Base-by-base conservation (phyloP, 345 rosid species). In the Camelina laxa region DNA sequence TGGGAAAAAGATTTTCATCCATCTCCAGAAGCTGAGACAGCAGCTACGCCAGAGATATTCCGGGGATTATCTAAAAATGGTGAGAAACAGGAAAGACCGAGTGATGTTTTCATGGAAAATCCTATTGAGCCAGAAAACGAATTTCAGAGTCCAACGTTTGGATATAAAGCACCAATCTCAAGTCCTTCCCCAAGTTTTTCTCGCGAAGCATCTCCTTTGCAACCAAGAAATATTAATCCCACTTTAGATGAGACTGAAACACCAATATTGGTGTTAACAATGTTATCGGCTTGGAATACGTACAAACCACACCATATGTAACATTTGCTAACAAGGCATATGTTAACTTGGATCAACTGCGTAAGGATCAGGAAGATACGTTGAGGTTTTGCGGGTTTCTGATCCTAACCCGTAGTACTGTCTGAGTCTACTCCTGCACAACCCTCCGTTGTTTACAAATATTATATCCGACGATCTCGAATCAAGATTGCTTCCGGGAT, bases 321-420 rank as follows among this genome's bases (percentile, higher is more conserved):
- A n/a, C n/a, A n/a, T n/a, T n/a, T n/a, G n/a, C n/a, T n/a, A n/a
- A n/a, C n/a, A n/a, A n/a, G n/a, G n/a, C n/a, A n/a, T n/a, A n/a
- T n/a, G n/a, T n/a, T n/a, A n/a, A n/a, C n/a, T n/a, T n/a, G n/a
- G n/a, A n/a, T 89, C 95, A 41, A 94, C 84, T 4, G 93, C 98
- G 20, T 85, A 91, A 66, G 97, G 98, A 77, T 90, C 95, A 4
- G 97, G 97, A 74, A 91, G 35, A 54, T 76, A 54, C 4, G 95
- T 89, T 0, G 63, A 81, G 1, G 97, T 89, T 71, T 67, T 80
- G 22, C 98, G 72, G 4, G 97, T 91, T 75, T 94, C 97, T 16
- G 98, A 94, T 36, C 98, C 97, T 55, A 85, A 82, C 10, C 98
- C 98, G 47, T 79, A 89, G 72, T 69, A 85, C 63, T 91, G 97